A percentile compares a stretch with the other conserved stretches of the same genome.
These are phyloP conservation scores for Salix exigua DNA, from an alignment of 345 rosid genomes.

Conservation along the genomic window DNA sequence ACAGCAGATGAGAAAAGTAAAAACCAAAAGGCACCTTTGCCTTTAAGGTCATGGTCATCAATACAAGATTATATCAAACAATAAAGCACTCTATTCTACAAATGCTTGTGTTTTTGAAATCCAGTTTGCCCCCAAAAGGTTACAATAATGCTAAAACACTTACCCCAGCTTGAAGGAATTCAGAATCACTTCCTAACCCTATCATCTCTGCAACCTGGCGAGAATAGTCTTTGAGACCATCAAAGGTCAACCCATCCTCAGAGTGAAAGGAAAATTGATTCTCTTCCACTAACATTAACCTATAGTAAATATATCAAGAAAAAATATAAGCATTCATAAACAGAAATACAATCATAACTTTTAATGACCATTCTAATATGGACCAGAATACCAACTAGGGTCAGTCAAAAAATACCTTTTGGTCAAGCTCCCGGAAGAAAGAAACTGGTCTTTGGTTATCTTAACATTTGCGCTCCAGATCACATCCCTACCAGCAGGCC, in stretches of 20 bases:
- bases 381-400: background rate
- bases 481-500: slow-evolving; percentile 95
- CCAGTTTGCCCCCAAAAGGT: background rate
- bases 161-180: slow-evolving; percentile 91
- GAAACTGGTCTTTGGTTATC: slow-evolving; percentile 94
- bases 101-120: slow-evolving; percentile 1
- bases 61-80: background rate
- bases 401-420: slow-evolving; percentile 51
- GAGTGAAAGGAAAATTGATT: slow-evolving; percentile 96
- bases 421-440: slow-evolving; percentile 94
- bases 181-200: slow-evolving; percentile 86
- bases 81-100: background rate
- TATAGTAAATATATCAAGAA: slow-evolving; percentile 11
- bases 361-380: background rate
- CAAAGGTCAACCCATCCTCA: slow-evolving; percentile 78
- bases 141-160: slow-evolving; percentile 33
- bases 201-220: slow-evolving; percentile 97
- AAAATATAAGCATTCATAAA: background rate
- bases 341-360: background rate
- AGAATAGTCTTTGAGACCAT: slow-evolving; percentile 92
- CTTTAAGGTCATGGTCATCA: background rate
- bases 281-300: slow-evolving; percentile 97
- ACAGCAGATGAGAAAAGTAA: background rate
- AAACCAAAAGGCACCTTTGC: background rate
- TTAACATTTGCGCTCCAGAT: slow-evolving; percentile 96